Conservation (phyloP, 176 grass and related monocot genomes). For the Rhynchospora pubera region DNA sequence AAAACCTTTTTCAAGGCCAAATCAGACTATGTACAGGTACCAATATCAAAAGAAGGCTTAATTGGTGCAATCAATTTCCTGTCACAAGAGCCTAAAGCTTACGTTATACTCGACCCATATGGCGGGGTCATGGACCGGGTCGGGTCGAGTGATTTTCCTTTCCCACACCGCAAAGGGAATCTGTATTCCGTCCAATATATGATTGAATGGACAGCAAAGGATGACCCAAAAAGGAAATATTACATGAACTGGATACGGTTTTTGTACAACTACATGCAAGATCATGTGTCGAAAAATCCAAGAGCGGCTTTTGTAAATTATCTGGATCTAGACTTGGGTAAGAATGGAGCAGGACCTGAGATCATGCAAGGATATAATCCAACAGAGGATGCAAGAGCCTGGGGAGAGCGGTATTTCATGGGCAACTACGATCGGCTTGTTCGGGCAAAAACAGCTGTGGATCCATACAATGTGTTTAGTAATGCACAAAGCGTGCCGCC, state of each 20-base stretch:
- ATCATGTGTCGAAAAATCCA: constrained; percentile 29
- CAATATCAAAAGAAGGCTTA: constrained; percentile 10
- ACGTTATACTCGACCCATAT: constrained; percentile 75
- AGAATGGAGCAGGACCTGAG: not conserved
- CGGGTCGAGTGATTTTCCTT: constrained; percentile 26
- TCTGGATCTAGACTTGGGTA: constrained; percentile 65
- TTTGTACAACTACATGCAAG: constrained; percentile 45
- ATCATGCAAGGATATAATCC: not conserved
- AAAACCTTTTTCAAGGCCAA: constrained; percentile 88
- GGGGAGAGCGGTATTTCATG: constrained; percentile 63
- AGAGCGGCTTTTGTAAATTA: constrained; percentile 68
- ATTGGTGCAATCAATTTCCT: constrained; percentile 6
- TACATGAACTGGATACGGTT: constrained; percentile 48
- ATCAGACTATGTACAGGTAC: constrained; percentile 49
- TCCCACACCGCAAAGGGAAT: constrained; percentile 63
- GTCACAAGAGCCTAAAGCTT: constrained; percentile 45
- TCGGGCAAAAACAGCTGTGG: constrained; percentile 38
- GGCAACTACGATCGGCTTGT: constrained; percentile 57
- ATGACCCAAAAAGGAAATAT: constrained; percentile 1
- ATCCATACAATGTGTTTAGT: constrained; percentile 57
- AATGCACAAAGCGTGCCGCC: constrained; percentile 64
- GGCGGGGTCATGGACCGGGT: constrained; percentile 57
- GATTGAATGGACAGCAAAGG: constrained; percentile 29
- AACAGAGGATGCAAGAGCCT: constrained; percentile 30
- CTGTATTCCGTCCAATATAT: constrained; percentile 52